Conservation (phyloP, 257 asterid genomes). For the Solanum ossicruentum region DNA sequence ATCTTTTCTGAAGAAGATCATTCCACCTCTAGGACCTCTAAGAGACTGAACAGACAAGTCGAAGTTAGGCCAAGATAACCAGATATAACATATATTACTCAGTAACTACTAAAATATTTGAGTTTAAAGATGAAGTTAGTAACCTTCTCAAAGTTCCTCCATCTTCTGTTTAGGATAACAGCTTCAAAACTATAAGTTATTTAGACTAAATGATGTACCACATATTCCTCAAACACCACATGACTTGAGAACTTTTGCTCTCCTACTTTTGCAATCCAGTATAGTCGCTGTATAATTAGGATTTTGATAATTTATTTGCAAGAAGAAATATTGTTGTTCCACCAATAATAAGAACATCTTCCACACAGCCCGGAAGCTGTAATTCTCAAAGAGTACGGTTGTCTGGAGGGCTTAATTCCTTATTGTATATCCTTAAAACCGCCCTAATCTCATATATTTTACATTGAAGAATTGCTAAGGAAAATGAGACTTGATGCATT, state of each 20-base stretch:
- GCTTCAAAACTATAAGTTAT: neutral
- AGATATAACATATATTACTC: neutral
- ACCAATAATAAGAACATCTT: neutral
- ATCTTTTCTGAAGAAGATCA: conserved; percentile 90
- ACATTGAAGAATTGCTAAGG: neutral
- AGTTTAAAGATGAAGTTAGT: neutral
- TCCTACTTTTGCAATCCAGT: neutral
- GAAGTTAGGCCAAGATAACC: neutral
- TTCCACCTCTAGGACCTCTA: conserved; percentile 97
- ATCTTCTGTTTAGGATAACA: neutral
- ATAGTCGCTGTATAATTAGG: neutral
- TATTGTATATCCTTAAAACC: neutral
- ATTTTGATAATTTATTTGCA: neutral
- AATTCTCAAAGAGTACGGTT: neutral
- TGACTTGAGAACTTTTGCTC: neutral
- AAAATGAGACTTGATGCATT: neutral
- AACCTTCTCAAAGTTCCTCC: neutral
- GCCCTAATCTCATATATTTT: neutral
- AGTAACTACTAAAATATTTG: neutral
- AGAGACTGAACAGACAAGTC: conserved; percentile 44
- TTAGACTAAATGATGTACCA: neutral
- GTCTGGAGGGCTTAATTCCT: neutral
- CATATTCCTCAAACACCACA: neutral
- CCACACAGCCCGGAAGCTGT: neutral
- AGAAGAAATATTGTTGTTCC: neutral